Base-by-base conservation (phyloP, 2,329 filamentous ascomycete genomes). In the Ceratocystis lukuohia region DNA sequence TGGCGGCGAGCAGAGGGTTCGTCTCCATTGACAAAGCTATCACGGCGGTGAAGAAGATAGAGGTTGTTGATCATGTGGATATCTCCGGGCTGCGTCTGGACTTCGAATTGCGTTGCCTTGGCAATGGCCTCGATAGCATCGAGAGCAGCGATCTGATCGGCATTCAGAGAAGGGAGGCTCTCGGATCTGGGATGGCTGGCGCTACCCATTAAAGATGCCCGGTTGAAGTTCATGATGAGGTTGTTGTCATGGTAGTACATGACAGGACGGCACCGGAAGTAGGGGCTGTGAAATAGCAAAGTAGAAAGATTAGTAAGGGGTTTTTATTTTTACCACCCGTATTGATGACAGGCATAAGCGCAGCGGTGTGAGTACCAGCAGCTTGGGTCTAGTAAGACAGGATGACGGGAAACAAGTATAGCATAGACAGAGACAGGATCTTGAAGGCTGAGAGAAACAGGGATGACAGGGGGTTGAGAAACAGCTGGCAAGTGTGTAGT, bases 51-150 rank as follows among this genome's bases (percentile, higher is more conserved):
- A 45, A 87, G 75, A 20, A 87, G 72, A 7, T 81, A 77, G 62
- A 86, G 76, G 73, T 87, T 87, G 77, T 86, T 86, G 75, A 86
- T 81, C 74, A 85, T 85, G 71, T 85, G 82, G 69, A 87, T 80
- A 70, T 86, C 84, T 33, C 83, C 83, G 0, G 82, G 76, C 69
- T 78, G 76, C 0, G 82, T 84, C 68, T 75, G 73, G 65, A 85
- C 81, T 68, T 82, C 79, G 28, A 85, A 74, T 72, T 84, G 77
- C 0, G 80, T 80, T 17, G 81, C 81, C 67, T 76, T 75, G 3
- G 83, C 82, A 67, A 85, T 78, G 28, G 74, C 73, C 73, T 86
- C 82, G 30, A 85, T 75, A 25, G 79, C 77, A 69, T 84, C 79
- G n/a, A 86, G 76, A 7, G 83, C 83, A 72, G 84, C 82, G 30